These are phyloP conservation scores for Peltaster fructicola DNA, from an alignment of 2,329 filamentous ascomycete genomes.

Conservation along the genomic window DNA sequence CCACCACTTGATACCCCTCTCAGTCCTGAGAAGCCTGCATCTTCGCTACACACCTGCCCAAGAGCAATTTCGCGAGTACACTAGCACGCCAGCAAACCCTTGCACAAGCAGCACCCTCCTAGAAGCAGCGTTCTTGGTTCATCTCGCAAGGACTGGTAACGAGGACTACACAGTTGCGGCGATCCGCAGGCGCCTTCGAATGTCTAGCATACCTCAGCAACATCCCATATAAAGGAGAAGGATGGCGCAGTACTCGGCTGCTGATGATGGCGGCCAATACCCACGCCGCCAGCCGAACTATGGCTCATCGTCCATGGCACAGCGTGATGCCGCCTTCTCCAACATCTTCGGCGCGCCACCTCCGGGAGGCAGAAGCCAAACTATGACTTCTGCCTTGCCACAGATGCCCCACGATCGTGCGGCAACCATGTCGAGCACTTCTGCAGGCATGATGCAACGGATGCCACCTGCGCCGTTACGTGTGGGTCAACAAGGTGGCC, in stretches of 20 bases:
- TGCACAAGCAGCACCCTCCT: no score
- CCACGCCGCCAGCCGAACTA: constrained; percentile 26
- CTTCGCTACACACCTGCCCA: no score
- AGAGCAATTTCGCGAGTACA: no score
- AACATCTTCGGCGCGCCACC: constrained; percentile 86
- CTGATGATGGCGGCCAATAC: constrained; percentile 7
- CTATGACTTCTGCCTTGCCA: constrained; percentile 68
- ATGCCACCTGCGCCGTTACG: constrained; percentile 40
- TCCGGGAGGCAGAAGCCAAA: constrained; percentile 70
- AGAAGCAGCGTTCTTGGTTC: no score
- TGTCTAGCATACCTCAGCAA: no score
- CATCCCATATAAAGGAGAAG: no score
- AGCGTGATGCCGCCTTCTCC: constrained; percentile 87
- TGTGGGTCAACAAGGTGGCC: constrained; percentile 21
- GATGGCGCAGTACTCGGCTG: constrained; percentile 7
- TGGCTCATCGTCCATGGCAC: constrained; percentile 36
- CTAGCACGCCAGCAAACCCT: no score
- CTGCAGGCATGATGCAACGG: constrained; percentile 39
- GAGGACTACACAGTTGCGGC: no score
- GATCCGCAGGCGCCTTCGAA: no score
- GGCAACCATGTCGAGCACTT: constrained; percentile 42
- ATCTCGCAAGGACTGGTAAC: no score
- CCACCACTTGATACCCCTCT: no score
- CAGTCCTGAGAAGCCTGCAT: no score
- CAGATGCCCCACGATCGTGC: constrained; percentile 49